These are phyloP conservation scores for Podila horticola DNA, from an alignment of 192 early-diverging fungal species.

Conservation along the genomic window DNA sequence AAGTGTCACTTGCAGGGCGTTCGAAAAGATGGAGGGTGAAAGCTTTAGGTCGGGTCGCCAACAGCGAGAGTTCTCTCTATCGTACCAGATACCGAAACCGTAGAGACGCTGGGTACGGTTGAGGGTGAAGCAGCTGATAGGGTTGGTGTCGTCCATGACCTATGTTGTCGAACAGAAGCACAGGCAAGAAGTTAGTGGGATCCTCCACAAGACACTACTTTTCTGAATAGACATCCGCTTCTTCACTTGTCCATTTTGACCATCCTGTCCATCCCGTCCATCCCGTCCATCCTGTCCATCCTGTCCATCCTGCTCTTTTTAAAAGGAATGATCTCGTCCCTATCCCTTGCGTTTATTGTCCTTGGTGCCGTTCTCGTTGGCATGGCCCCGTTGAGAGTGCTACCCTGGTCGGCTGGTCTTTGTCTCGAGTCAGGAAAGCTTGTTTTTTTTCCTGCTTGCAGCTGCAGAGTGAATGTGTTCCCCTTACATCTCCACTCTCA, in stretches of 20 bases:
- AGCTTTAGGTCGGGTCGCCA: not conserved
- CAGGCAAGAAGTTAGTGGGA: not conserved
- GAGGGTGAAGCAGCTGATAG: constrained; percentile 57
- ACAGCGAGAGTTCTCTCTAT: not conserved
- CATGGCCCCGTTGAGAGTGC: not conserved
- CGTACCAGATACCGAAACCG: constrained; percentile 77
- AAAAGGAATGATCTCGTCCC: too few species aligned
- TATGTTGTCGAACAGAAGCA: constrained; percentile 1
- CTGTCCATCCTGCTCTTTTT: too few species aligned
- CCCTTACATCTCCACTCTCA: constrained; percentile 34
- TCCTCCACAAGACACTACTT: not conserved
- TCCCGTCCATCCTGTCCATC: too few species aligned
- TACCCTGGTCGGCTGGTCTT: not conserved
- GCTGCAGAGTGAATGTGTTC: not conserved
- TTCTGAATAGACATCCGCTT: not conserved
- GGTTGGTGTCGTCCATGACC: constrained; percentile 63
- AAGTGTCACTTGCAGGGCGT: not conserved
- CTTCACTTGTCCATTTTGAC: too few species aligned
- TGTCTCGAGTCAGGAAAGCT: not conserved
- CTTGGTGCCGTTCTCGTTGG: not conserved
- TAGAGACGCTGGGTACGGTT: constrained; percentile 77
- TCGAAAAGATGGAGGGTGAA: not conserved
- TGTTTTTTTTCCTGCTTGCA: not conserved
- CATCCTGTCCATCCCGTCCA: too few species aligned
- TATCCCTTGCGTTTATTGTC: too few species aligned